Conservation (phyloP, 371 early-diverging fungal genomes). For the Batrachochytrium dendrobatidis region DNA sequence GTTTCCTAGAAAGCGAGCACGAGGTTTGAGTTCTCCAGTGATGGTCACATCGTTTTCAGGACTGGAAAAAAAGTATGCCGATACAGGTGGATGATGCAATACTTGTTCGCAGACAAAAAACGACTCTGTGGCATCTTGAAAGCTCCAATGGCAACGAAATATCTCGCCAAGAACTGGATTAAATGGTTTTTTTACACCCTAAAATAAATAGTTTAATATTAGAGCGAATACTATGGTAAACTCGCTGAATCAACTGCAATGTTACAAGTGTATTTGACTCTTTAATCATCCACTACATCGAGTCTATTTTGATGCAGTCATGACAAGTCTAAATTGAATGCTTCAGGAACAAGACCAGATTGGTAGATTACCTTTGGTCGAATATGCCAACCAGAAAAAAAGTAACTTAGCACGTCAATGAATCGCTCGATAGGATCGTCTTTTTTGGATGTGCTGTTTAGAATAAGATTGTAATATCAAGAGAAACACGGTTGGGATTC, state of each 20-base stretch:
- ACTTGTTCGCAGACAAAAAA: conserved; percentile 91
- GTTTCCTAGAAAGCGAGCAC: conserved; percentile 86
- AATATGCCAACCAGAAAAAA: conserved; percentile 94
- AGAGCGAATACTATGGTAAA: no score
- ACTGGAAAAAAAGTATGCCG: conserved; percentile 75
- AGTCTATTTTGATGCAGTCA: no score
- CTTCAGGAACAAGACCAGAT: no score
- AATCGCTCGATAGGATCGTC: conserved; percentile 79
- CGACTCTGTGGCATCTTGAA: conserved; percentile 59
- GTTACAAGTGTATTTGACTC: no score
- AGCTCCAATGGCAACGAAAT: conserved; percentile 72
- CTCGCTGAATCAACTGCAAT: no score
- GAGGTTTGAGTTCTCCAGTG: conserved; percentile 78
- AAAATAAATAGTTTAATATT: no score
- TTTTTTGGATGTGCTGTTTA: conserved; percentile 24
- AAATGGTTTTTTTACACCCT: conserved; percentile 97
- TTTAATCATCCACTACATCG: no score
- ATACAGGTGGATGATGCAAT: conserved; percentile 95
- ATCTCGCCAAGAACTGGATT: conserved; percentile 94
- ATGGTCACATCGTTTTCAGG: conserved; percentile 78
- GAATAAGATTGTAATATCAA: neutral
- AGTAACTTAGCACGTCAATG: conserved; percentile 80
- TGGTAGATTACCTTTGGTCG: conserved; percentile 90
- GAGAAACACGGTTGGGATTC: no score
- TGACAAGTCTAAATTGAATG: no score